Evolutionary conservation across 345 rosid genomes (phyloP), one percentile per base, ranked within the genome.

Genomic region (Gossypium australe): DNA sequence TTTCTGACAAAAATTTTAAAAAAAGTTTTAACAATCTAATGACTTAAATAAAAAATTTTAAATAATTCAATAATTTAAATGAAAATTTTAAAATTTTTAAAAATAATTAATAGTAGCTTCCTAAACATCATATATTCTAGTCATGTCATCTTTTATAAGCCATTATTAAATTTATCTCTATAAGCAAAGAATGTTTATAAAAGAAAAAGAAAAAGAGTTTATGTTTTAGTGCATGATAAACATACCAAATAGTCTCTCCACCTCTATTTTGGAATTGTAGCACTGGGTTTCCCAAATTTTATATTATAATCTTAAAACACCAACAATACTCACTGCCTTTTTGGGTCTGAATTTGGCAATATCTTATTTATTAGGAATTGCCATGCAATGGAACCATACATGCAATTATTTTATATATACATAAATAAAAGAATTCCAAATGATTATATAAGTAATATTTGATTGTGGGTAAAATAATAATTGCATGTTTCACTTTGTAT

Each of bases 211-310:
- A 29, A 29, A 29, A 3, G 4, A 29, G 5, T 47, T 12, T 47
- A 11, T 20, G 24, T 17, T 51, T 69, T 20, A 69, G 43, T 69
- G 59, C 45, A 70, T 47, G 68, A 18, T 25, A 38, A 25, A 20
- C 67, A 11, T 2, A 34, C 5, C 34, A 29, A 29, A 29, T 2
- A 7, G 1, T 34, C 24, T n/a, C 67, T 17, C 25, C 48, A 61
- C 74, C 81, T 70, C 82, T 77, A 69, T 86, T 78, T 53, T 83
- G 87, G 79, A 86, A 78, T 80, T 75, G 85, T 80, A 62, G 80
- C 84, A 71, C 73, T 13, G 82, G 78, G 74, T 77, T 78, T 75
- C 20, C 80, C 67, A 85, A 25, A 73, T 71, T 25, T 27, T 74
- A 72, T 67, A 59, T 71, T 66, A 43, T 60, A 58, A 71, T 58